Conservation (phyloP, 2,329 filamentous ascomycete genomes). For the Blastomyces percursus region DNA sequence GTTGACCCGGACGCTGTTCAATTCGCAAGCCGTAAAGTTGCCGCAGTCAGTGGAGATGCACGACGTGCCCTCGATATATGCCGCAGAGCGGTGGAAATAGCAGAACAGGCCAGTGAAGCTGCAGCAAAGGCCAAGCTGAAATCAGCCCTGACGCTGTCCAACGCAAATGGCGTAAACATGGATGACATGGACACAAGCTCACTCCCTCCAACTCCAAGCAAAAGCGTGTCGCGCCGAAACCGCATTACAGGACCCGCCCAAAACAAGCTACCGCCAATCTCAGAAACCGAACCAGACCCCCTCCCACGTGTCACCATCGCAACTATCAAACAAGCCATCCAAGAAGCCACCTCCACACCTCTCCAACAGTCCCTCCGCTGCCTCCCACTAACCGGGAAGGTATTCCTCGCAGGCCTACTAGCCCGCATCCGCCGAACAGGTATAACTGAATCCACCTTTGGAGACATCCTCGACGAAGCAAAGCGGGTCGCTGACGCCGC, state of each 20-base stretch:
- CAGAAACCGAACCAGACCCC: slow-evolving; percentile 19
- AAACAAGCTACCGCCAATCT: slow-evolving; percentile 9
- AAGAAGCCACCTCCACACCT: slow-evolving; percentile 86
- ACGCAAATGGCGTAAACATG: slow-evolving; percentile 10
- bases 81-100: slow-evolving; percentile 84
- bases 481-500: slow-evolving; percentile 49
- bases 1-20: slow-evolving; percentile 90
- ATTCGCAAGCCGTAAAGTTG: slow-evolving; percentile 92
- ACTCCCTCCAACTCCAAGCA: slow-evolving; percentile 36
- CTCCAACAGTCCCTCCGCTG: slow-evolving; percentile 78
- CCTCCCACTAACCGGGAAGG: slow-evolving; percentile 69
- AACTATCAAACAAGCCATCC: slow-evolving; percentile 88
- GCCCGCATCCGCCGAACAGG: slow-evolving; percentile 71
- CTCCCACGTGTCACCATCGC: slow-evolving; percentile 69
- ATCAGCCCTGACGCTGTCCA: slow-evolving; percentile 1
- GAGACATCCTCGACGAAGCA: slow-evolving; percentile 81
- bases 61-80: slow-evolving; percentile 90
- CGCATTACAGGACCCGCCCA: neutral
- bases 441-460: slow-evolving; percentile 73
- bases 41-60: slow-evolving; percentile 89
- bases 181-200: slow-evolving; percentile 20
- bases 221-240: slow-evolving; percentile 20
- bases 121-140: slow-evolving; percentile 10
- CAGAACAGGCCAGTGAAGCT: slow-evolving; percentile 57
- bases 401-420: slow-evolving; percentile 74